Base-by-base conservation (phyloP, 345 rosid species). In the Turnera subulata region DNA sequence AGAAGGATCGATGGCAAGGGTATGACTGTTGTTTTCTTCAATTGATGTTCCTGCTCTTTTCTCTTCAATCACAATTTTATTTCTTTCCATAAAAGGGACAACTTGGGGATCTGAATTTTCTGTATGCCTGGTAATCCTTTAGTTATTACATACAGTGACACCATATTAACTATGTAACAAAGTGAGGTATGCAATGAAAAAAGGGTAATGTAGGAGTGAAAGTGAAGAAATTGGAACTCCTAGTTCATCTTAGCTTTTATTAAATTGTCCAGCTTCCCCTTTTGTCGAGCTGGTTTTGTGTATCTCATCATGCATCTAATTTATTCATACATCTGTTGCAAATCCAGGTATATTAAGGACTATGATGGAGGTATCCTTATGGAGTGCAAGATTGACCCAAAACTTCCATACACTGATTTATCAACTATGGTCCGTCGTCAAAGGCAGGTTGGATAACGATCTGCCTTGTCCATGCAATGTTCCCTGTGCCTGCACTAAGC, bases 1-100 rank as follows among this genome's bases (percentile, higher is more conserved):
- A 88, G 73, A 94, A 84, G 71, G 97, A 90, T 57, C 77, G 87
- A 55, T 94, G 99, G 99, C 96, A 85, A 21, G 97, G 99, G 99
- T 94, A 83, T 66, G 5, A 29, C 4, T 29, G 35, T 8, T 29
- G 35, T 29, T 29, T 8, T 29, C 4, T 29, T 29, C 35, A 4
- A 29, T 29, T 8, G 4, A 29, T 29, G 4, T 29, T 29, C 8
- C 35, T 29, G 35, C 35, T 29, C 35, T 8, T 3, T 29, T 4
- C 35, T 29, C 35, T 8, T 3, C 8, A 29, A 8, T 29, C 35
- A 29, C 35, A 29, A 29, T 29, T 29, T 29, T 29, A 3, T 29
- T 29, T n/a, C n/a, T n/a, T n/a, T n/a, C n/a, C n/a, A n/a, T n/a
- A n/a, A n/a, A n/a, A n/a, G n/a, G n/a, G n/a, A n/a, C n/a, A n/a